A percentile compares a stretch with the other conserved stretches of the same genome.
These are phyloP conservation scores for Graphium sp. DNA, from an alignment of 2,329 filamentous ascomycete genomes.

Conservation along the genomic window DNA sequence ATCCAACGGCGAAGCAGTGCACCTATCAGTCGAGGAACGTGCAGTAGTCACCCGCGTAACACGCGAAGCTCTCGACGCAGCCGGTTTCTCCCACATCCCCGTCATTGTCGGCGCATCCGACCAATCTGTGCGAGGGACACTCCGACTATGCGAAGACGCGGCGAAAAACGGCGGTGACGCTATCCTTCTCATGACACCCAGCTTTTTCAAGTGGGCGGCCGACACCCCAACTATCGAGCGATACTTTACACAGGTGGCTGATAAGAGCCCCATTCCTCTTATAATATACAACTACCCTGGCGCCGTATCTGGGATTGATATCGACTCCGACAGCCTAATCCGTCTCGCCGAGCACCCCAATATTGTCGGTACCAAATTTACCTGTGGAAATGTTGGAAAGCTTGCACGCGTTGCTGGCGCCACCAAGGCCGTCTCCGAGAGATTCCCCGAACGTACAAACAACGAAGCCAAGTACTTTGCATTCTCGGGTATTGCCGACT, in stretches of 20 bases:
- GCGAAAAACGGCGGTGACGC: slow-evolving; percentile 6
- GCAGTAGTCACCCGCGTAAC: slow-evolving; percentile 6
- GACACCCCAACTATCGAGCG: slow-evolving; percentile 4
- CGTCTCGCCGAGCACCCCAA: slow-evolving; percentile 38
- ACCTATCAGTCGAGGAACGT: slow-evolving; percentile 13
- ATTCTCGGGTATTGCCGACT: slow-evolving; percentile 8
- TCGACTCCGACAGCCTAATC: slow-evolving; percentile 9
- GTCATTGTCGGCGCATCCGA: slow-evolving; percentile 8
- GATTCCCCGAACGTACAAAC: not conserved
- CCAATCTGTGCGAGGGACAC: slow-evolving; percentile 7
- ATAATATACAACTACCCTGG: slow-evolving; percentile 11
- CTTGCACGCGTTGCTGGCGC: slow-evolving; percentile 33
- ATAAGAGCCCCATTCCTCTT: slow-evolving; percentile 8
- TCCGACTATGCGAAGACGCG: slow-evolving; percentile 6
- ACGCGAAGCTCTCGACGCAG: slow-evolving; percentile 30
- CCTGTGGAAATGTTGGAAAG: slow-evolving; percentile 39
- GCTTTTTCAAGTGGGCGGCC: slow-evolving; percentile 9
- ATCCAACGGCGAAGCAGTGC: slow-evolving; percentile 53
- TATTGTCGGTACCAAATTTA: slow-evolving; percentile 38
- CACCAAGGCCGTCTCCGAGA: slow-evolving; percentile 6
- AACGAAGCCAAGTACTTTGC: slow-evolving; percentile 5
- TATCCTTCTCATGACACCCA: slow-evolving; percentile 7
- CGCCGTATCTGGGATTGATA: slow-evolving; percentile 8
- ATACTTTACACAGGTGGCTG: slow-evolving; percentile 6
- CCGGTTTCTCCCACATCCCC: slow-evolving; percentile 33